phyloP scores from a whole-genome alignment of 2,329 filamentous ascomycete species.

The Paramyrothecium sp. region DNA sequence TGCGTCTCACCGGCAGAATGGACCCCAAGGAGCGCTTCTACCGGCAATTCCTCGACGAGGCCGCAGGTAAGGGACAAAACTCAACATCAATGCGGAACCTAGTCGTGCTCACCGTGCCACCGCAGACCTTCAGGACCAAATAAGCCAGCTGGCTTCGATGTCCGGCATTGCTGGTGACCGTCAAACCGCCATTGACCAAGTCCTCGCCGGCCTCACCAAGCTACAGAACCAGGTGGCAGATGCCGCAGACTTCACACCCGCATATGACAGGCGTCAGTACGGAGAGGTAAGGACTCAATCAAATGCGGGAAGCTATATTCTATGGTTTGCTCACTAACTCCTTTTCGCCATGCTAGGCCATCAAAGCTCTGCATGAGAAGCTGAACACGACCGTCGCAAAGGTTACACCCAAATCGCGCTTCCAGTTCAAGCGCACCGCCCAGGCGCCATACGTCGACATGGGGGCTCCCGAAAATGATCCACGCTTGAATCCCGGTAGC shows the following conservation, averaged over 20 bases:
- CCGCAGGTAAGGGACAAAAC: constrained; percentile 54
- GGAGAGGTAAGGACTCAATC: constrained; percentile 56
- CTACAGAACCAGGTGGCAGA: constrained; percentile 85
- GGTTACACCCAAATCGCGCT: constrained; percentile 74
- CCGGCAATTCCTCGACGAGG: constrained; percentile 75
- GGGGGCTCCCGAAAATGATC: constrained; percentile 40
- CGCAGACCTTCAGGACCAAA: constrained; percentile 73
- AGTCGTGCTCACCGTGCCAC: background rate
- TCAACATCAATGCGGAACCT: constrained; percentile 8
- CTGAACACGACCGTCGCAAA: constrained; percentile 67
- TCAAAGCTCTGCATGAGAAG: constrained; percentile 79
- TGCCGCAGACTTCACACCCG: constrained; percentile 75
- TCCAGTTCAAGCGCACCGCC: constrained; percentile 65
- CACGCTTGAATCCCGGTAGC: constrained; percentile 37
- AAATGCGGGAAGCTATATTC: background rate
- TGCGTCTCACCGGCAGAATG: constrained; percentile 24
- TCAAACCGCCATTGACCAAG: constrained; percentile 76
- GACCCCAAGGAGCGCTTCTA: constrained; percentile 75
- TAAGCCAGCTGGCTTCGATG: constrained; percentile 64
- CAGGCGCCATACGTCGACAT: constrained; percentile 36
- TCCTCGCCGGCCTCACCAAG: constrained; percentile 74
- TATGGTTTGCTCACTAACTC: background rate
- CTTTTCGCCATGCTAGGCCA: constrained; percentile 48
- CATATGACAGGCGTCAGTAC: constrained; percentile 88
- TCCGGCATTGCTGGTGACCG: constrained; percentile 68